phyloP scores from a whole-genome alignment of 106 monocot species.

The Cymbidium sinense region DNA sequence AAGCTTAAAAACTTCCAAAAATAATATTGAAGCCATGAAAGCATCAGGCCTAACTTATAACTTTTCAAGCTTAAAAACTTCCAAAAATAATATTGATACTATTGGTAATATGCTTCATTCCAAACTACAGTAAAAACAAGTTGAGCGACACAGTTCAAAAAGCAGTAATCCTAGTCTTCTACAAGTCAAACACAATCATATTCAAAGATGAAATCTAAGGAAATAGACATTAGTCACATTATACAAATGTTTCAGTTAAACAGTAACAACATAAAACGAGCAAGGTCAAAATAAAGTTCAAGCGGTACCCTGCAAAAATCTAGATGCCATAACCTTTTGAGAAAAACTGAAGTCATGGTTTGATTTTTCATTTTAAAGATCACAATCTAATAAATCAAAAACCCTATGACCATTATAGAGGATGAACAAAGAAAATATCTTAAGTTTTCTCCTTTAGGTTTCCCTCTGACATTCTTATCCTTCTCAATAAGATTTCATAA shows the following conservation, averaged over 20 bases:
- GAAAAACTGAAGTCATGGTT: background rate
- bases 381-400: background rate
- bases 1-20: background rate
- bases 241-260: background rate
- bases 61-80: background rate
- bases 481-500: background rate
- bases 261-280: background rate
- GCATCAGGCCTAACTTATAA: background rate
- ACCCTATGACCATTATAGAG: background rate
- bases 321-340: background rate
- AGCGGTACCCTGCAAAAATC: background rate
- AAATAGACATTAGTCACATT: background rate
- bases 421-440: background rate
- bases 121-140: background rate
- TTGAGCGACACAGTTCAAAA: background rate
- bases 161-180: background rate
- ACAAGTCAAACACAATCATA: background rate
- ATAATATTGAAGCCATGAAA: background rate
- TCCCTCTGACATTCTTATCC: background rate
- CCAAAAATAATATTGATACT: background rate
- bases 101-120: background rate
- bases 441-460: background rate
- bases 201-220: background rate
- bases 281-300: background rate
- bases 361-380: background rate